Base-by-base conservation (phyloP, 441 rosid genomes). In the Lepidium campestre region DNA sequence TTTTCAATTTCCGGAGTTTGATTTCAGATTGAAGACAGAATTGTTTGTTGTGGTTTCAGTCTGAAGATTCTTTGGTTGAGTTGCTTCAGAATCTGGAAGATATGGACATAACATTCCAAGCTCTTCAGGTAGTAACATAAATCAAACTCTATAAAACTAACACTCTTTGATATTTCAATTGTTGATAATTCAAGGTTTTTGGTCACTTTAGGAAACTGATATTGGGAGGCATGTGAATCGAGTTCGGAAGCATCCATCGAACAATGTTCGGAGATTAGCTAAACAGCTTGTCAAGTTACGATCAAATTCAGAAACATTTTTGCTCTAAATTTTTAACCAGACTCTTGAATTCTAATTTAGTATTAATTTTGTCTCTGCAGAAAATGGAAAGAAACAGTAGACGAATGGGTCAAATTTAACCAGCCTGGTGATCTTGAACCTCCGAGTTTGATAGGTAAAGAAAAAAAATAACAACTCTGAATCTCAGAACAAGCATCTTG, bases 341-440 rank as follows among this genome's bases (percentile, higher is more conserved):
- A 19, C 15, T 44, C 27, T 34, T 41, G 37, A 22, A 39, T 15
- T 15, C 54, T 62, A 27, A 60, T 34, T 49, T 48, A 18, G 3
- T 65, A 39, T 18, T 3, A 53, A 13, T 40, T 55, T 56, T 67
- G 42, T 64, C 67, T 69, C 34, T 71, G 55, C 80, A 93, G 97
- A 79, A 94, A 91, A 77, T 94, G 99, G 99, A 94, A 91, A 62
- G 96, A 84, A 53, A 91, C 80, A 36, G 96, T 91, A n/a, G 97
- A 94, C 59, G 97, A 91, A 72, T 91, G 97, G 97, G 96, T 94
- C 73, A 86, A 77, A 75, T 61, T 80, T 77, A 91, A 94, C 83
- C 90, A 85, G 67, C 84, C 93, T 58, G 83, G 87, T 70, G 91
- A 86, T 74, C 78, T 66, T 37, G 89, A 86, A 57, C 80, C 99